Base-by-base conservation (phyloP, 768 basidiomycete genomes). In the Lactarius evosmus region DNA sequence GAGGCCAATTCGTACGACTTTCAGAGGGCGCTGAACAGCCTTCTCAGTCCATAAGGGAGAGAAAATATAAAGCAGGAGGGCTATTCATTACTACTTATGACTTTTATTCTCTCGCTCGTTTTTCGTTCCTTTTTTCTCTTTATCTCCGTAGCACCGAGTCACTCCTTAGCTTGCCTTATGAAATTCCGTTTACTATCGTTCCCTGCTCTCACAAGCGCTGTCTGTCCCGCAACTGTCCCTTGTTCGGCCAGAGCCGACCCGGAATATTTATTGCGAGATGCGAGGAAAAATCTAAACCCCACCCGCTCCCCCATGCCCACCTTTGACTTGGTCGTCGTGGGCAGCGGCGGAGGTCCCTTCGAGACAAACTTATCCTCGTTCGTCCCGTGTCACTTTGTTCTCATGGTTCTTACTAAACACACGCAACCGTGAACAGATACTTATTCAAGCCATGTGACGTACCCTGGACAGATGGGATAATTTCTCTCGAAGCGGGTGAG, bases 291-390 rank as follows among this genome's bases (percentile, higher is more conserved):
- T n/a, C 54, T 22, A 34, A 29, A 38, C 50, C 52, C 44, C 40
- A 46, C 64, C 64, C 55, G 12, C 33, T 51, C 38, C 33, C 54
- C 65, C 61, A 83, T 80, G 80, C 75, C 79, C 59, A 70, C 74
- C 11, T 93, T 93, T 73, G 86, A 91, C 73, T 70, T 93, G 68
- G 77, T 93, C 63, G 88, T 89, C 68, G 85, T 93, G 40, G 95
- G 87, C 54, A 71, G 72, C 62, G 75, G 94, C 61, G 95, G 95
- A 51, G 95, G 95, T 55, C 93, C 93, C 8, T 82, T 88, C 69
- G 95, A 98, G 75, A 88, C 87, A 27, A 91, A 98, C 76, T 75
- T 97, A 66, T 92, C 91, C 30, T 88, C 85, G 94, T 93, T 73
- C 68, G 87, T 81, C 51, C 44, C 63, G 58, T 63, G 46, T 56